Percentiles rank a stretch among this genome's conserved stretches.
These are phyloP conservation scores for Coniochaeta pulveracea DNA, from an alignment of 2,329 filamentous ascomycete species.

Conservation along the genomic window DNA sequence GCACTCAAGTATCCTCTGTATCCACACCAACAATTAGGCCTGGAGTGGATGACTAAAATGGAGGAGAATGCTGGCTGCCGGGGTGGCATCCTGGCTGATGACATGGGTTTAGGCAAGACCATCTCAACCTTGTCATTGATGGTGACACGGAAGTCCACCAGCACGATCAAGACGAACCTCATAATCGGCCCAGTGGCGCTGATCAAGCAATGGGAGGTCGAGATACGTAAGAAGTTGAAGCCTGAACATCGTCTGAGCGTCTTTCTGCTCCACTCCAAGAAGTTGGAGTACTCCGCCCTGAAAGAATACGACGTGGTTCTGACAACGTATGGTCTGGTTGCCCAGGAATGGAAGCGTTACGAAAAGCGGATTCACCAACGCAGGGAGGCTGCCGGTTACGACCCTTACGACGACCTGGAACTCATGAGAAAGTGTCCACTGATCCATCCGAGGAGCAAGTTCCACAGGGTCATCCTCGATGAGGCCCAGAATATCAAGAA, in stretches of 20 bases:
- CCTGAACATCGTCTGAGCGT: conserved; percentile 47
- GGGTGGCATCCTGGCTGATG: conserved; percentile 67
- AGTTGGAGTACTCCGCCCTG: conserved; percentile 47
- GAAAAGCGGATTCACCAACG: conserved; percentile 39
- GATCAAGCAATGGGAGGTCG: conserved; percentile 74
- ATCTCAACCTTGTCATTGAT: conserved; percentile 75
- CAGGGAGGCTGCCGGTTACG: conserved; percentile 20
- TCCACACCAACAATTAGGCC: conserved; percentile 68
- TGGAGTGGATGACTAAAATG: conserved; percentile 67
- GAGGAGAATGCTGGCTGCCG: conserved; percentile 66
- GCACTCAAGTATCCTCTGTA: conserved; percentile 60
- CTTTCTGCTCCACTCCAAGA: conserved; percentile 55
- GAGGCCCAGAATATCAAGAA: conserved; percentile 80
- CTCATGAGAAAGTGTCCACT: conserved; percentile 37
- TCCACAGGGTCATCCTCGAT: conserved; percentile 64
- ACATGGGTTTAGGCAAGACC: conserved; percentile 79
- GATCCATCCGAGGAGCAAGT: conserved; percentile 46
- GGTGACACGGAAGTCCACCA: conserved; percentile 49
- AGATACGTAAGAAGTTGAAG: conserved; percentile 62
- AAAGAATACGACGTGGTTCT: conserved; percentile 62
- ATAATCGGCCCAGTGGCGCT: conserved; percentile 74
- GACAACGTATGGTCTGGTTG: conserved; percentile 67
- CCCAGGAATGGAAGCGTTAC: conserved; percentile 53
- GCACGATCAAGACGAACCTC: conserved; percentile 59
- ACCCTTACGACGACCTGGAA: conserved; percentile 19